Conservation (phyloP, 371 early-diverging fungal species). For the Mortierella sp. region DNA sequence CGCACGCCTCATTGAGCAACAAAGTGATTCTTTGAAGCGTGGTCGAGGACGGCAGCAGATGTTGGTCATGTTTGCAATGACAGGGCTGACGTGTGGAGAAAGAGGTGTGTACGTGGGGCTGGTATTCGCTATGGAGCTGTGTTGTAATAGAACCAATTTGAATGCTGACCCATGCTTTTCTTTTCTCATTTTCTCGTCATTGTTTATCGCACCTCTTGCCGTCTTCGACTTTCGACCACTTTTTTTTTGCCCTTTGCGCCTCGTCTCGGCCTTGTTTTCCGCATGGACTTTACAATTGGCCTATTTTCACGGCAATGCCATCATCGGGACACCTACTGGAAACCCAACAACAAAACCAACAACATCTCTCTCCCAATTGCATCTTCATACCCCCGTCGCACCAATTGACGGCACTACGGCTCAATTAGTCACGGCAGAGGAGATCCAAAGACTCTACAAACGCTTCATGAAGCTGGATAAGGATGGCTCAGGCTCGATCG, state of each 20-base stretch:
- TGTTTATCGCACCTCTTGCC: not conserved
- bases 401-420: not conserved
- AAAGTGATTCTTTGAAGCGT: no score
- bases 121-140: not conserved
- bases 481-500: conserved; percentile 94
- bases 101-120: no score
- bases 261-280: not conserved
- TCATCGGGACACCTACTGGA: not conserved
- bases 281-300: not conserved
- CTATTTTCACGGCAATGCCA: not conserved
- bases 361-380: not conserved
- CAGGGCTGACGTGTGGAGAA: no score
- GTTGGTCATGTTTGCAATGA: no score
- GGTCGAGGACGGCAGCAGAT: no score
- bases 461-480: conserved; percentile 97
- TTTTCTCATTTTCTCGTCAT: not conserved
- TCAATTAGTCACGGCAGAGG: conserved; percentile 86
- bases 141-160: not conserved
- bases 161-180: not conserved
- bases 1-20: not conserved
- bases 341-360: not conserved
- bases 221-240: not conserved
- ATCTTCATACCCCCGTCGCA: not conserved
- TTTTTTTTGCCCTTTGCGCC: no score
- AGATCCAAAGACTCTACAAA: conserved; percentile 97